Percentiles rank a stretch among this genome's conserved stretches.
Evolutionary conservation across 352 stramenopile genomes (phyloP).

Genomic region (Pythium plurisporium): DNA sequence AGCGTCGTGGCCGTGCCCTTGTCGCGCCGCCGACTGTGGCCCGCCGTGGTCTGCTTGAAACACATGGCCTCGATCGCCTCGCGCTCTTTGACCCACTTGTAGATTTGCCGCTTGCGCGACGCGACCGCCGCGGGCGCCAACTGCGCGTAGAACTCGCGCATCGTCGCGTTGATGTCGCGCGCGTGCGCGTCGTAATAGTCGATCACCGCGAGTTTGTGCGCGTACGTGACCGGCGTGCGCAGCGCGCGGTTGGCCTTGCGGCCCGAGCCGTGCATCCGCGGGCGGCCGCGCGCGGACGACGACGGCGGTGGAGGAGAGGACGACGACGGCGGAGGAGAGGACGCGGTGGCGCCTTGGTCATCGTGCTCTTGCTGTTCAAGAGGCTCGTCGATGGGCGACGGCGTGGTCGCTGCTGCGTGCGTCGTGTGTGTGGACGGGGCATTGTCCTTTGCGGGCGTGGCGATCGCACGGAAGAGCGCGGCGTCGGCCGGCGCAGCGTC

Average conservation of each 20-base stretch:
- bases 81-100: constrained; percentile 41
- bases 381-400: too few relatives aligned
- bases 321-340: not conserved
- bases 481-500: too few relatives aligned
- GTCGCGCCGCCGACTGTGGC: constrained; percentile 29
- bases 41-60: constrained; percentile 32
- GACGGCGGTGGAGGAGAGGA: not conserved
- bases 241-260: constrained; percentile 30
- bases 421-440: too few relatives aligned
- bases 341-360: too few relatives aligned
- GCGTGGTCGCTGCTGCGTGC: too few relatives aligned
- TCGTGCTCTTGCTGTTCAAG: too few relatives aligned
- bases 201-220: constrained; percentile 39
- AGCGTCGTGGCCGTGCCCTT: constrained; percentile 39
- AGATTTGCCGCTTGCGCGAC: constrained; percentile 48
- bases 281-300: constrained; percentile 13
- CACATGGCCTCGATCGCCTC: constrained; percentile 32
- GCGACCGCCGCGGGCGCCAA: constrained; percentile 12
- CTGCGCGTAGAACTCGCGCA: constrained; percentile 32
- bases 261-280: constrained; percentile 23
- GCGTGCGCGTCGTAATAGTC: constrained; percentile 32
- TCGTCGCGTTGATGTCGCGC: constrained; percentile 36
- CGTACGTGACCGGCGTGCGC: constrained; percentile 33
- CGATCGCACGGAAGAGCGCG: too few relatives aligned
- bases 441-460: too few relatives aligned